Conservation (phyloP, 2,329 filamentous ascomycete genomes). For the Arachnomyces sp. region DNA sequence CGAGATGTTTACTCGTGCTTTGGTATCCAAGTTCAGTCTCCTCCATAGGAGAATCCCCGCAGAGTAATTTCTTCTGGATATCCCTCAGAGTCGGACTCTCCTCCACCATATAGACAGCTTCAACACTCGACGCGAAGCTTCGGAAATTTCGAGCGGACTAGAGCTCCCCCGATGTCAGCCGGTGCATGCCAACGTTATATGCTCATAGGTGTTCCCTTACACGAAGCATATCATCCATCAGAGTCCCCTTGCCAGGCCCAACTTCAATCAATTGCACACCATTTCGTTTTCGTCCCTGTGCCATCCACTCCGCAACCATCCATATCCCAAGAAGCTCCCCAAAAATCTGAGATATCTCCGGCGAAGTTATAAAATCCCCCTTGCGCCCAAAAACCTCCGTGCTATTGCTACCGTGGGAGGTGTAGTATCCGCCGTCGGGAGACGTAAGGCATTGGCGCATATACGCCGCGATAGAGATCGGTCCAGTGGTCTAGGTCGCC, state of each 20-base stretch:
- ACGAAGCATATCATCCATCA: slow-evolving; percentile 94
- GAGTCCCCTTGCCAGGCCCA: slow-evolving; percentile 83
- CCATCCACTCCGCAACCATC: slow-evolving; percentile 95
- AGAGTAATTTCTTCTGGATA: slow-evolving; percentile 73
- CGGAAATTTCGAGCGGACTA: slow-evolving; percentile 82
- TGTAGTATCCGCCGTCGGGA: slow-evolving; percentile 89
- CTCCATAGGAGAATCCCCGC: slow-evolving; percentile 58
- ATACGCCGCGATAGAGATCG: slow-evolving; percentile 82
- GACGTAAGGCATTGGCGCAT: slow-evolving; percentile 98
- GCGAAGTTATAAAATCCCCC: slow-evolving; percentile 94
- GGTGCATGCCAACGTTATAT: background rate
- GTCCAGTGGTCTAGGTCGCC: slow-evolving; percentile 65
- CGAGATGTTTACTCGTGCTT: slow-evolving; percentile 66
- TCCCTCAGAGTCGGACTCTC: slow-evolving; percentile 72
- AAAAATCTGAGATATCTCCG: slow-evolving; percentile 95
- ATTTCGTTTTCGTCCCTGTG: slow-evolving; percentile 64
- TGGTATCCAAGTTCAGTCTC: slow-evolving; percentile 66
- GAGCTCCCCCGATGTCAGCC: slow-evolving; percentile 7
- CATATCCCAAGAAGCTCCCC: slow-evolving; percentile 90
- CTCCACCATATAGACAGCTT: slow-evolving; percentile 89
- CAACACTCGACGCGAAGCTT: slow-evolving; percentile 63
- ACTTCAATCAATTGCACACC: slow-evolving; percentile 89
- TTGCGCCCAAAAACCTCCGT: slow-evolving; percentile 85
- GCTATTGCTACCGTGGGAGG: slow-evolving; percentile 53
- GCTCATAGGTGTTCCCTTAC: slow-evolving; percentile 45